Evolutionary conservation across 495 filamentous ascomycete genomes (phyloP).

Genomic region (Podospora bellae-mahoneyi): DNA sequence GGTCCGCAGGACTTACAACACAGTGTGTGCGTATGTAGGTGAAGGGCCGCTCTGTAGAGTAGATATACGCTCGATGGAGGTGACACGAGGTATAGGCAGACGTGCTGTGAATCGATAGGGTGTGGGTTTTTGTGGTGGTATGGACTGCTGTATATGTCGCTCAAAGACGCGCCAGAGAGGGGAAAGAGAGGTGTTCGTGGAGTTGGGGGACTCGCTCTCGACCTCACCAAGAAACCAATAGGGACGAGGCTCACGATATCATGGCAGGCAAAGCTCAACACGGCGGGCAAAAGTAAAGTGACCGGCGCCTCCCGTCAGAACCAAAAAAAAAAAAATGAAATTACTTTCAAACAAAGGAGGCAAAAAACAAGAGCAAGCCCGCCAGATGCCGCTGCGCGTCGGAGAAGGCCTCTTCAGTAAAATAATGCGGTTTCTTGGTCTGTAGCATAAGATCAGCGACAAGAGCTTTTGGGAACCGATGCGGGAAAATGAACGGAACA

Average conservation of each 20-base stretch:
- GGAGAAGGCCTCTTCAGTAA: slow-evolving; percentile 8
- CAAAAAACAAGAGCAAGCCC: background rate
- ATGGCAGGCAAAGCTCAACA: slow-evolving; percentile 28
- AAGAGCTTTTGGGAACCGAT: slow-evolving; percentile 19
- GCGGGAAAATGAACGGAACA: slow-evolving; percentile 33
- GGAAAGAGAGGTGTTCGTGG: slow-evolving; percentile 1
- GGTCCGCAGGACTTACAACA: slow-evolving; percentile 13
- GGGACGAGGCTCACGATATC: slow-evolving; percentile 33
- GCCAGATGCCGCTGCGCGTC: background rate
- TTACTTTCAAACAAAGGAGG: background rate
- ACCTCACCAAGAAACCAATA: slow-evolving; percentile 30
- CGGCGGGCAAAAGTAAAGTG: slow-evolving; percentile 13
- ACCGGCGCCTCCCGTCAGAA: slow-evolving; percentile 8
- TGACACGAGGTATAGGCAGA: slow-evolving; percentile 9
- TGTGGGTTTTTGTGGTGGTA: slow-evolving; percentile 1
- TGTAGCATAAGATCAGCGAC: slow-evolving; percentile 22
- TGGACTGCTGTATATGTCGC: slow-evolving; percentile 2
- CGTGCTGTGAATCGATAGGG: slow-evolving; percentile 8
- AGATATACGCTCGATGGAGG: slow-evolving; percentile 2
- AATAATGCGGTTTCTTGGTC: slow-evolving; percentile 11
- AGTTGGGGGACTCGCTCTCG: slow-evolving; percentile 21
- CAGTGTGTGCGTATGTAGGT: background rate
- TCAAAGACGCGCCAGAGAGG: slow-evolving; percentile 20
- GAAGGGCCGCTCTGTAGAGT: background rate
- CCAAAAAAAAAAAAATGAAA: slow-evolving; percentile 1